Conservation (phyloP, 345 rosid genomes). For the Melaleuca alternifolia region DNA sequence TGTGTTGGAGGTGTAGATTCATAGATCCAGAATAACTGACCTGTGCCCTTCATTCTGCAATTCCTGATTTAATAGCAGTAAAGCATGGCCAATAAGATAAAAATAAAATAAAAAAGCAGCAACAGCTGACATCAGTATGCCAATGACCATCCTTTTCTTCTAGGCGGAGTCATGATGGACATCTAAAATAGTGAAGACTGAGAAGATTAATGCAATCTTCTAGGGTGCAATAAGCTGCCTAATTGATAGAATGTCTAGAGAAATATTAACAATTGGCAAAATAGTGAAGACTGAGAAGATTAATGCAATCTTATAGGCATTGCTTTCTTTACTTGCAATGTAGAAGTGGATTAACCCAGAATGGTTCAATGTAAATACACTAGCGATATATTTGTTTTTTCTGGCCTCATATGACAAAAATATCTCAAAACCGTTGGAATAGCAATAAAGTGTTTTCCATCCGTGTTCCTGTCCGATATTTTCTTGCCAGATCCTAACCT, state of each 20-base stretch:
- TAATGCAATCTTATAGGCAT: too few relatives aligned
- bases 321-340: neutral
- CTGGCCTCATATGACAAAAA: neutral
- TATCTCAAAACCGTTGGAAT: neutral
- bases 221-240: neutral
- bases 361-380: neutral
- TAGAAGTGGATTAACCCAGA: neutral
- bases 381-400: neutral
- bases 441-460: conserved; percentile 22
- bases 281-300: too few relatives aligned
- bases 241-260: neutral
- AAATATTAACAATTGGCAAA: too few relatives aligned
- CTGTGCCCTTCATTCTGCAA: neutral
- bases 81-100: neutral
- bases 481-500: too few relatives aligned
- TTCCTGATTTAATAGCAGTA: neutral
- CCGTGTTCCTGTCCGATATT: too few relatives aligned
- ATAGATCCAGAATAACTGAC: neutral
- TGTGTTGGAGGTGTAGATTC: neutral
- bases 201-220: neutral
- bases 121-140: neutral
- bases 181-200: neutral
- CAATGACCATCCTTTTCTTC: neutral
- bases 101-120: too few relatives aligned
- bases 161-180: neutral